Percentiles rank a stretch among this genome's conserved stretches.
Conservation (phyloP, 164 flowering plant species). For the Hamamelis virginiana region DNA sequence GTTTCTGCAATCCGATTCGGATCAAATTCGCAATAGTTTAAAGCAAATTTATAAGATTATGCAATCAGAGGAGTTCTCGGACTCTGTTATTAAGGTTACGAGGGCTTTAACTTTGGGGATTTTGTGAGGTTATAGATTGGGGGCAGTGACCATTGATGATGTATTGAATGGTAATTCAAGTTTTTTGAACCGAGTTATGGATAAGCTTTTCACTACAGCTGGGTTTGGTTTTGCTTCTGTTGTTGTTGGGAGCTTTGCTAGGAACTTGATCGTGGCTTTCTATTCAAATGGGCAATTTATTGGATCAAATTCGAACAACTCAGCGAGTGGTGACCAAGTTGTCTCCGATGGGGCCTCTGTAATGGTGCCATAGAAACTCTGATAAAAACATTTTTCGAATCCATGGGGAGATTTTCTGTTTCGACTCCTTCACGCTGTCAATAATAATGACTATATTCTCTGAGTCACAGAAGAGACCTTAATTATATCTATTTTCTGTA, state of each 20-base stretch:
- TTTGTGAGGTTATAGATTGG: too few species aligned
- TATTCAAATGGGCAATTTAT: constrained; percentile 13
- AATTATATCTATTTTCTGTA: too few species aligned
- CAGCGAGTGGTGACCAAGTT: neutral
- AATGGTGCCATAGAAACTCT: constrained; percentile 69
- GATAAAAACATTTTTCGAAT: constrained; percentile 59
- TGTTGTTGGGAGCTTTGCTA: too few species aligned
- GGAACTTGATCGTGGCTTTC: too few species aligned
- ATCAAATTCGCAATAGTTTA: constrained; percentile 50
- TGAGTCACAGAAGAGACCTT: too few species aligned
- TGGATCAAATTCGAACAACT: neutral
- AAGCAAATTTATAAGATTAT: constrained; percentile 48
- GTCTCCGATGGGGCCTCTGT: constrained; percentile 30
- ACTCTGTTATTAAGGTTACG: constrained; percentile 22
- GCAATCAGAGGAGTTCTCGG: constrained; percentile 38
- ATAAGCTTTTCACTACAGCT: constrained; percentile 39
- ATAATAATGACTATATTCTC: too few species aligned
- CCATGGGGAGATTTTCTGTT: too few species aligned
- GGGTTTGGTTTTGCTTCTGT: constrained; percentile 61
- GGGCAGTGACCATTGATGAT: too few species aligned
- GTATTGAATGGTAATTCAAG: too few species aligned
- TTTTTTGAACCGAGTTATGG: constrained; percentile 31
- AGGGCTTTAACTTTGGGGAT: too few species aligned
- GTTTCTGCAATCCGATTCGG: constrained; percentile 49
- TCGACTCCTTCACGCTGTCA: too few species aligned